Evolutionary conservation across 305 asterid genomes (phyloP), one percentile per base, ranked within the genome.

Genomic region (Andrographis paniculata): DNA sequence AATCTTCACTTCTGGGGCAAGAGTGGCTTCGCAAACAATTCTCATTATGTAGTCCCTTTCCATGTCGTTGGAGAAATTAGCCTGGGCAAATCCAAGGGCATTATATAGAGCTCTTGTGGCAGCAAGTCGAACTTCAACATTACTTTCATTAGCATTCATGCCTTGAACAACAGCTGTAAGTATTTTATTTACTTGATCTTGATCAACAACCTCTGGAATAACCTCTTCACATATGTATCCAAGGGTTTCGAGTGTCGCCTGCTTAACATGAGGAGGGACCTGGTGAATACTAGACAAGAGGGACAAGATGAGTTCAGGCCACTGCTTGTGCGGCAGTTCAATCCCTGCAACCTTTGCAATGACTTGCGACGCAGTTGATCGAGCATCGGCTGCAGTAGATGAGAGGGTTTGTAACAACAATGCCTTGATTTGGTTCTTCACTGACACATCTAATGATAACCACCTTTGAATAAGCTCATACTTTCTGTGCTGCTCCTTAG

Each of bases 121-220:
- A 22, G 92, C 93, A 73, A 82, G 96, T 42, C 89, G 78, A 52
- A 86, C 88, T 20, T 80, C 93, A 19, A 37, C 67, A 43, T 56
- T 81, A 35, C 56, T 76, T 62, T 82, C 96, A 62, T 51, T 71
- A 16, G 80, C 78, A 61, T 70, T 77, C 95, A 86, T 86, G 31
- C 95, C 94, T 64, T 86, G 95, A 56, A 79, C 88, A 42, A 86
- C 94, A 20, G 95, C 95, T 11, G 95, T 86, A 16, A 86, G 92
- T 43, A 86, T 77, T 53, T 73, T 73, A 62, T 86, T 86, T 20
- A 86, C 95, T 43, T 82, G 84, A 66, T 82, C 95, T 60, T 86
- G 95, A n/a, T 71, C 92, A 36, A 86, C 59, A 37, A 73, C 86
- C 14, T 71, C 88, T 5, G 84, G 85, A 59, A 68, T 75, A 58